These are phyloP conservation scores for Anthracocystis setariae DNA, from an alignment of 1,284 basidiomycete genomes.

Conservation along the genomic window DNA sequence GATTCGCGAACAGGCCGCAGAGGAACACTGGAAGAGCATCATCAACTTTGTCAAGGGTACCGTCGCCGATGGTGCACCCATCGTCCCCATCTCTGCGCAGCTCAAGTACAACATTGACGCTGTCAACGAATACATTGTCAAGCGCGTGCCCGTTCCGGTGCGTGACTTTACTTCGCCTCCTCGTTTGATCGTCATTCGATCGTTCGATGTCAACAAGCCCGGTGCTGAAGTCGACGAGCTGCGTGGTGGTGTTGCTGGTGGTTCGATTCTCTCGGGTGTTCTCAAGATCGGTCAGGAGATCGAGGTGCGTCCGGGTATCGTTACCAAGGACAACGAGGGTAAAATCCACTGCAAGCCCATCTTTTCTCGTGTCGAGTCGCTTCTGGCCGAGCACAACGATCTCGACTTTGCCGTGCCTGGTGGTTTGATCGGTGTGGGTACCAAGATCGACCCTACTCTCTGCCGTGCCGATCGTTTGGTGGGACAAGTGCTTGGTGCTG, in stretches of 20 bases:
- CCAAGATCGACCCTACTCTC: slow-evolving; percentile 92
- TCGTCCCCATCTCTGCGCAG: slow-evolving; percentile 98
- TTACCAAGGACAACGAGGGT: slow-evolving; percentile 92
- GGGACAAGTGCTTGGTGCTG: slow-evolving; percentile 92
- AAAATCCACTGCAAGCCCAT: slow-evolving; percentile 92
- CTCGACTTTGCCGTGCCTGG: slow-evolving; percentile 95
- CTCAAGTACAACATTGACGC: slow-evolving; percentile 99
- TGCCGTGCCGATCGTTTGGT: slow-evolving; percentile 96
- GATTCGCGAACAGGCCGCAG: slow-evolving; percentile 65
- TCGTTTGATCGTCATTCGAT: slow-evolving; percentile 95
- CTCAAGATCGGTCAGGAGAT: slow-evolving; percentile 90
- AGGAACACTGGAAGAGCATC: slow-evolving; percentile 67
- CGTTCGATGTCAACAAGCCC: slow-evolving; percentile 99
- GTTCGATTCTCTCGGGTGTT: slow-evolving; percentile 92
- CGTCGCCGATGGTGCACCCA: slow-evolving; percentile 94
- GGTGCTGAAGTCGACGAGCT: slow-evolving; percentile 96
- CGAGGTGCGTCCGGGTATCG: slow-evolving; percentile 95
- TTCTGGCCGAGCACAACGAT: slow-evolving; percentile 94
- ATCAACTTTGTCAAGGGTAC: slow-evolving; percentile 73
- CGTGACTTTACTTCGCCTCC: slow-evolving; percentile 93
- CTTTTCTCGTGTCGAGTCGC: slow-evolving; percentile 86
- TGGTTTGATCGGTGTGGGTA: slow-evolving; percentile 97
- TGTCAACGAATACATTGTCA: slow-evolving; percentile 99
- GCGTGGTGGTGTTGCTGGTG: slow-evolving; percentile 97
- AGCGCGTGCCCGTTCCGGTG: slow-evolving; percentile 90